A percentile compares a stretch with the other conserved stretches of the same genome.
phyloP scores from a whole-genome alignment of 805 yeast species.

The Lachancea mirantina region DNA sequence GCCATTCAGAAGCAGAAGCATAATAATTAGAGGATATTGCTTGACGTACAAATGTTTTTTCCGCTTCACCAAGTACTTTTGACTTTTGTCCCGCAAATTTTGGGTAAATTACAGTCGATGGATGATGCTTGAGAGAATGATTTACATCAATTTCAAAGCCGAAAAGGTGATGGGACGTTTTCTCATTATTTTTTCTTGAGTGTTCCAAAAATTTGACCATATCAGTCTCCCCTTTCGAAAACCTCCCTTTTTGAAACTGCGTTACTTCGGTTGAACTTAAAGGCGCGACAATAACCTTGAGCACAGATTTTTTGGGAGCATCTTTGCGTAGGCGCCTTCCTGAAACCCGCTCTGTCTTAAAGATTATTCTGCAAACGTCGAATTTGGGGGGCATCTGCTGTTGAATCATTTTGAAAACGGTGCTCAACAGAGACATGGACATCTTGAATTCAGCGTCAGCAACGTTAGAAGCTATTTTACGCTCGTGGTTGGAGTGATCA shows the following conservation, averaged over 20 bases:
- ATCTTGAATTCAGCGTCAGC: constrained; percentile 65
- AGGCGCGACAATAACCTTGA: constrained; percentile 32
- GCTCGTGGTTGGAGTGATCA: constrained; percentile 13
- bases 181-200: constrained; percentile 13
- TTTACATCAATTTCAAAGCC: constrained; percentile 36
- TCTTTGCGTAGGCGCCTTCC: constrained; percentile 2
- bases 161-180: constrained; percentile 20
- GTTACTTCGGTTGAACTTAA: constrained; percentile 25
- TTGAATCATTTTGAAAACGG: constrained; percentile 35
- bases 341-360: constrained; percentile 16
- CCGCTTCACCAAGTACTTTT: constrained; percentile 28
- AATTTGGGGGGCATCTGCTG: constrained; percentile 26
- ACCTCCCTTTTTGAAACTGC: constrained; percentile 13
- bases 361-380: constrained; percentile 34
- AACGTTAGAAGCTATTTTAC: constrained; percentile 30
- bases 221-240: constrained; percentile 8
- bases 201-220: constrained; percentile 13
- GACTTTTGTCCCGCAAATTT: constrained; percentile 17
- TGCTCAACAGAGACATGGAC: constrained; percentile 48
- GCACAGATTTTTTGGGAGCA: constrained; percentile 18
- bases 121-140: constrained; percentile 33
- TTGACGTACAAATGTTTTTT: constrained; percentile 41
- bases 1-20: constrained; percentile 12
- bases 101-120: constrained; percentile 16
- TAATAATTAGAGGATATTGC: constrained; percentile 27